Base-by-base conservation (phyloP, 2,329 filamentous ascomycete species). In the Penicillium sp. region DNA sequence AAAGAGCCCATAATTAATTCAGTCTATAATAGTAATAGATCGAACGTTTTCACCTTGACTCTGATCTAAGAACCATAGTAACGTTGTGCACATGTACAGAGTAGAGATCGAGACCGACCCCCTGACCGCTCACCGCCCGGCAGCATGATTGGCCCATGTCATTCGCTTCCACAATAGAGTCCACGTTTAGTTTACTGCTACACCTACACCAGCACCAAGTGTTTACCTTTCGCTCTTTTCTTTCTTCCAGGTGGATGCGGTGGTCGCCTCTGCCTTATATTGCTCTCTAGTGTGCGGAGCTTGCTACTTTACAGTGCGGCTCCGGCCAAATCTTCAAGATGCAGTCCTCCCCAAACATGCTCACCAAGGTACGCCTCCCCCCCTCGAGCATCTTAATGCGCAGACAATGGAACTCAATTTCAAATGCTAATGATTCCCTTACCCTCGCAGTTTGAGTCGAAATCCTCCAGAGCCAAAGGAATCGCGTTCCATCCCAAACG, bases 381-480 rank as follows among this genome's bases (percentile, higher is more conserved):
- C n/a, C n/a, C n/a, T n/a, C n/a, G 29, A 46, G 37, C 37, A 45
- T 42, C 47, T 43, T 35, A 15, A 50, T 41, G 48, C 48, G 43
- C 48, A 28, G 13, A 35, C 26, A 15, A 19, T 24, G 19, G n/a
- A 3, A n/a, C 46, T 43, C 49, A 53, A 54, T 59, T 54, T 43
- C 19, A 50, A 17, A 37, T 45, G 49, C 61, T 66, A 55, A 69
- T 51, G 17, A 51, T 24, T 7, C 19, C 48, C n/a, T n/a, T n/a
- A n/a, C n/a, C n/a, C n/a, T n/a, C n/a, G n/a, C n/a, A 81, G 78
- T 81, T 81, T 64, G 81, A 84, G 66, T 83, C 80, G 53, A 84
- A 84, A 69, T 83, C 80, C 40, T 83, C 81, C 56, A 73, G 81
- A 70, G 81, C 81, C 6, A 84, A 84, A 65, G 81, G 81, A 66